Conservation (phyloP, 495 filamentous ascomycete species). For the Hapsidospora chrysogenum region DNA sequence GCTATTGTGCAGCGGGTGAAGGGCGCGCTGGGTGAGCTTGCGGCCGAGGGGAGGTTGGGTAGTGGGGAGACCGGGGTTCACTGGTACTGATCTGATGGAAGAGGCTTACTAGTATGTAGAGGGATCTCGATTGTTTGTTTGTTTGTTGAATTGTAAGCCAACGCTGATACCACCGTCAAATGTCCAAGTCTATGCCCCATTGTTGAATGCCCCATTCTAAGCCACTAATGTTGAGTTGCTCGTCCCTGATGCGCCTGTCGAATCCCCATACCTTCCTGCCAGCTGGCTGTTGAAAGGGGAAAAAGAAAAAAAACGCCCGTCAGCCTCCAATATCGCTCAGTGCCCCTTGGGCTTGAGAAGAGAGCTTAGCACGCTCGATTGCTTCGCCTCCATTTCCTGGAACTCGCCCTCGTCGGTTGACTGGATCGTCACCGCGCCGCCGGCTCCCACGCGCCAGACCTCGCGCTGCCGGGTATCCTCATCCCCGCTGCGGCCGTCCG, state of each 20-base stretch:
- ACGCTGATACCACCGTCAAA: too few species aligned
- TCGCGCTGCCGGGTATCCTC: constrained; percentile 16
- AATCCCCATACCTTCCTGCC: background rate
- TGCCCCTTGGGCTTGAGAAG: background rate
- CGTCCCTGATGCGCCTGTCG: background rate
- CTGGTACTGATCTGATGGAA: background rate
- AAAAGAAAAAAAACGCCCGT: background rate
- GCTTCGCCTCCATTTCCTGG: constrained; percentile 82
- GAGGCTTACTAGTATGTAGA: too few species aligned
- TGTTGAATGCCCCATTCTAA: too few species aligned
- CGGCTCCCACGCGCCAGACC: constrained; percentile 72
- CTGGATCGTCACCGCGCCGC: constrained; percentile 71
- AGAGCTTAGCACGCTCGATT: background rate
- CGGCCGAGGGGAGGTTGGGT: constrained; percentile 11
- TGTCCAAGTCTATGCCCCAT: too few species aligned
- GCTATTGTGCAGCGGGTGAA: constrained; percentile 12
- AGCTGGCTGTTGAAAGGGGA: background rate
- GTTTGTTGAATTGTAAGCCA: too few species aligned
- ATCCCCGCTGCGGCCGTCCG: constrained; percentile 5
- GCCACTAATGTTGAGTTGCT: too few species aligned
- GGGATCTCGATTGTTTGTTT: too few species aligned
- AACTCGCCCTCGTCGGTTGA: constrained; percentile 65
- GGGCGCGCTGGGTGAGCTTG: constrained; percentile 10
- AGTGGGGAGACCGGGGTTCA: background rate
- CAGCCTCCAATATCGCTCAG: background rate